Percentiles rank a stretch among this genome's conserved stretches.
Conservation (phyloP, 2,329 filamentous ascomycete genomes). For the Knufia fluminis region DNA sequence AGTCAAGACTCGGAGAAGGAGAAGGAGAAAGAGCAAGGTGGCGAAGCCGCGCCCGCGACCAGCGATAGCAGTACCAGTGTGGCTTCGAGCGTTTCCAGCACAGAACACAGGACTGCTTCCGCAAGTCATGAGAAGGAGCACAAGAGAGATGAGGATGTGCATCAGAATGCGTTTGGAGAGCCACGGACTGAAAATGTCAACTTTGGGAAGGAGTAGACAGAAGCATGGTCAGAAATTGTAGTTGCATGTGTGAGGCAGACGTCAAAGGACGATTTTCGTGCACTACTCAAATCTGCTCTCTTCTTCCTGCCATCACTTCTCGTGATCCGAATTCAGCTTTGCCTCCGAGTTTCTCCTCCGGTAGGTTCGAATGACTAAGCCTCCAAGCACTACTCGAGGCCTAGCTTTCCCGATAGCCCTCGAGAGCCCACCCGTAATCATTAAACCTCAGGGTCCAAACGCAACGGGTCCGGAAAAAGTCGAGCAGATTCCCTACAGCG, state of each 20-base stretch:
- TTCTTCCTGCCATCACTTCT: too few species aligned
- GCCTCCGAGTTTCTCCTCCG: too few species aligned
- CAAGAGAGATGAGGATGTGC: background rate
- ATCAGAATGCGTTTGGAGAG: slow-evolving; percentile 6
- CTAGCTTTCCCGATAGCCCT: too few species aligned
- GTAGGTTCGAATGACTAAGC: too few species aligned
- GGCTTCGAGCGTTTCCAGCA: background rate
- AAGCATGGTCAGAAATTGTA: background rate
- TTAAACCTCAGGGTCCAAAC: too few species aligned
- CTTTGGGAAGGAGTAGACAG: slow-evolving; percentile 5
- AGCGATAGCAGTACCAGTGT: background rate
- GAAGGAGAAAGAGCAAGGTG: background rate
- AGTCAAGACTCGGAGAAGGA: background rate
- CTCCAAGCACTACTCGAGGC: too few species aligned
- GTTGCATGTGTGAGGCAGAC: background rate
- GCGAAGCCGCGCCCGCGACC: background rate
- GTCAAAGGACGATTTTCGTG: too few species aligned
- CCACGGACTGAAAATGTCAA: slow-evolving; percentile 5
- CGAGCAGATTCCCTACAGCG: too few species aligned
- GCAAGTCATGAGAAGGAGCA: background rate
- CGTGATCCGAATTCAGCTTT: too few species aligned
- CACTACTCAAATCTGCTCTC: too few species aligned
- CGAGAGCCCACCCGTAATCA: too few species aligned
- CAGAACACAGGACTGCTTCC: background rate
- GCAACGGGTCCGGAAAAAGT: too few species aligned